phyloP scores from a whole-genome alignment of 23 red algal species.

The Gracilaria gracilis region DNA sequence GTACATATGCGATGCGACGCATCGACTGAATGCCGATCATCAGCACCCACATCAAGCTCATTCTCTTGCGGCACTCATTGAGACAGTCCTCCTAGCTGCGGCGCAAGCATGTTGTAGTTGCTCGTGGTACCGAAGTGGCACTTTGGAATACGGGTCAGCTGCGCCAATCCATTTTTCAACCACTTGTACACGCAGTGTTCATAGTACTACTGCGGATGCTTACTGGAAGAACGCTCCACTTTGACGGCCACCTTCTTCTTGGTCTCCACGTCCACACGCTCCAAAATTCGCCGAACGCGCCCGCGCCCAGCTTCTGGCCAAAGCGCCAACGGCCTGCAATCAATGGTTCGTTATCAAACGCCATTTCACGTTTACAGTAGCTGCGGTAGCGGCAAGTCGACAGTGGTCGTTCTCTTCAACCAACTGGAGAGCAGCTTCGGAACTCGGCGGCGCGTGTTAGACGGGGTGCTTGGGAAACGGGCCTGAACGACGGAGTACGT shows the following conservation, averaged over 20 bases:
- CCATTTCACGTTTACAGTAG: background rate
- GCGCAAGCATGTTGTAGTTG: conserved; percentile 47
- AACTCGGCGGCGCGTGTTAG: too few species aligned
- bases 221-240: conserved; percentile 29
- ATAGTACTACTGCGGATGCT: conserved; percentile 43
- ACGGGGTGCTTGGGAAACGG: too few species aligned
- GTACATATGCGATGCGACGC: conserved; percentile 47
- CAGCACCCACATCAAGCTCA: conserved; percentile 56
- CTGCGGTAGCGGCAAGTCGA: background rate
- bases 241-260: conserved; percentile 62
- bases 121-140: conserved; percentile 35
- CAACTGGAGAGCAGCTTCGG: too few species aligned
- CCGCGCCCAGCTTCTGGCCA: conserved; percentile 54
- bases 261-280: conserved; percentile 22
- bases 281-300: conserved; percentile 63
- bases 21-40: conserved; percentile 72
- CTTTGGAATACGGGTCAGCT: conserved; percentile 37
- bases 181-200: conserved; percentile 67
- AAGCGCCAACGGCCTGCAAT: conserved; percentile 33
- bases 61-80: background rate
- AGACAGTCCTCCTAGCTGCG: conserved; percentile 27
- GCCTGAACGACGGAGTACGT: background rate
- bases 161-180: conserved; percentile 32
- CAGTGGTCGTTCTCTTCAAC: too few species aligned
- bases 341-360: conserved; percentile 44